Conservation (phyloP, 345 rosid genomes). For the Eucalyptus lansdowneana region DNA sequence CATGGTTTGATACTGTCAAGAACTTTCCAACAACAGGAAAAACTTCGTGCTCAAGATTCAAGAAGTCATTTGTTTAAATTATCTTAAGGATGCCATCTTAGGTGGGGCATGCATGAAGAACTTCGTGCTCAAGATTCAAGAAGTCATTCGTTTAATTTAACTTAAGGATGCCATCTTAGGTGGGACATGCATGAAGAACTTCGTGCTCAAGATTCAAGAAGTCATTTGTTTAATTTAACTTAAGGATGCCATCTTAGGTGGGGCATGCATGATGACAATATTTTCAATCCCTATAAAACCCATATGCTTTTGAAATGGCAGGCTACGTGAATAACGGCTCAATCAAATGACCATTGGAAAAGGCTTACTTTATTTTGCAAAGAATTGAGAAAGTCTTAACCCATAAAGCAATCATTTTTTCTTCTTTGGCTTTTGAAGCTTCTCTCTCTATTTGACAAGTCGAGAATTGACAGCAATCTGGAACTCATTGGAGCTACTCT, state of each 20-base stretch:
- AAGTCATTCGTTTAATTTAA: too few species aligned
- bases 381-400: neutral
- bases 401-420: neutral
- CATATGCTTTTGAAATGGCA: neutral
- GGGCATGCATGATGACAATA: neutral
- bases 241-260: too few species aligned
- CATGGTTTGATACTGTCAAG: neutral
- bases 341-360: neutral
- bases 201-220: too few species aligned
- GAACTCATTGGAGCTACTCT: neutral
- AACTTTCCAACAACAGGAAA: neutral
- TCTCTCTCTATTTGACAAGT: neutral
- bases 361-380: neutral
- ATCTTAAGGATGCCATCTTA: too few species aligned
- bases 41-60: too few species aligned
- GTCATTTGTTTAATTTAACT: too few species aligned
- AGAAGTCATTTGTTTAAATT: too few species aligned
- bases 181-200: too few species aligned
- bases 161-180: too few species aligned
- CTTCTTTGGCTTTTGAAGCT: neutral
- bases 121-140: too few species aligned
- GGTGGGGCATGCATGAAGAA: neutral
- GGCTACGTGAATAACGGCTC: neutral
- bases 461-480: neutral
- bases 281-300: neutral